Evolutionary conservation across 2,329 filamentous ascomycete species (phyloP), one percentile per base, ranked within the genome.

Genomic region (Botrytis fragariae): DNA sequence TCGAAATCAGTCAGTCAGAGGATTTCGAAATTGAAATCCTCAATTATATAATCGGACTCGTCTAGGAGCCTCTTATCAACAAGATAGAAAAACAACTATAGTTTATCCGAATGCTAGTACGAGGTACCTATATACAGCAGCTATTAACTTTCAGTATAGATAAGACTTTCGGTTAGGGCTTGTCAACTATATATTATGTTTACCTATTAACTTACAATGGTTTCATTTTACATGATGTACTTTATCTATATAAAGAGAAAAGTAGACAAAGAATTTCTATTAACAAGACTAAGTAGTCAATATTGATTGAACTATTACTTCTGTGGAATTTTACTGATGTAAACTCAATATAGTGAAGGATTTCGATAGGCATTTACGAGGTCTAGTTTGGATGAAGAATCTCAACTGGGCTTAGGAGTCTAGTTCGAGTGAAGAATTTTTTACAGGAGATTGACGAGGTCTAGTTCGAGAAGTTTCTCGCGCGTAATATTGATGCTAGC

Each of bases 321-420:
- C 35, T 16, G 12, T n/a, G 9, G 6, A 39, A 16, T n/a, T 54
- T 12, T 54, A 54, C 10, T 54, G 5, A 6, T n/a, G 3, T 14
- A 16, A 16, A 54, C 25, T 7, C 1, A 29, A 18, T 9, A 29
- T 57, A 4, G 3, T 57, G 7, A 8, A 57, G n/a, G 6, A 18
- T 29, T 51, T 54, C 0, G 29, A 29, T 4, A 1, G 1, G 25
- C 1, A 1, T n/a, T n/a, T 3, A 54, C 2, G 14, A n/a, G 48
- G 48, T n/a, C 25, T 54, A n/a, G 5, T n/a, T 4, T 1, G 4
- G 25, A 4, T 25, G 3, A 25, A 25, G 22, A 48, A 25, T 51
- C 6, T 51, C 10, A 51, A 51, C 12, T 6, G 25, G 25, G 12
- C 5, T 51, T n/a, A 51, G 10, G 5, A 0, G 48, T 51, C 25